A percentile compares a stretch with the other conserved stretches of the same genome.
These are phyloP conservation scores for Claviceps arundinis DNA, from an alignment of 2,329 filamentous ascomycete genomes.

Conservation along the genomic window DNA sequence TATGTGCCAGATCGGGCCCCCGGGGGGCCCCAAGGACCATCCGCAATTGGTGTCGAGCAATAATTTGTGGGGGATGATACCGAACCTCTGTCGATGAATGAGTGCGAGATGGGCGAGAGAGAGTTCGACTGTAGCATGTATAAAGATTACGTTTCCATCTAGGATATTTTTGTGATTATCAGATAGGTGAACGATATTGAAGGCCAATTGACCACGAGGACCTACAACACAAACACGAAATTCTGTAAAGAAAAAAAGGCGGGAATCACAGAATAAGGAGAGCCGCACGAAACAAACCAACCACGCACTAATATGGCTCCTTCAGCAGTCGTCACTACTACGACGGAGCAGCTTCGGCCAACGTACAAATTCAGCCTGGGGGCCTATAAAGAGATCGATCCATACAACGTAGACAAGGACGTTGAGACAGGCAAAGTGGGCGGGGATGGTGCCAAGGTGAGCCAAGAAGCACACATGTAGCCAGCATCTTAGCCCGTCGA, in stretches of 20 bases:
- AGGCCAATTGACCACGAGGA: too few relatives aligned
- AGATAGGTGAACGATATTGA: too few relatives aligned
- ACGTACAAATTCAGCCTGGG: slow-evolving; percentile 14
- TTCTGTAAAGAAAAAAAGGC: too few relatives aligned
- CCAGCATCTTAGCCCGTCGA: too few relatives aligned
- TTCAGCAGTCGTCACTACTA: slow-evolving; percentile 8
- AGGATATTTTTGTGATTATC: neutral
- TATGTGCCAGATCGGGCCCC: neutral
- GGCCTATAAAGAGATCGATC: slow-evolving; percentile 20
- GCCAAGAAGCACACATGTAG: neutral
- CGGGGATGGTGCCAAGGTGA: slow-evolving; percentile 15
- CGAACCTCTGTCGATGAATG: neutral
- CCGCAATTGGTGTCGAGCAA: neutral
- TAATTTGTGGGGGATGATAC: neutral
- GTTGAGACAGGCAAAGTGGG: slow-evolving; percentile 17
- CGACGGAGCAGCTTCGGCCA: slow-evolving; percentile 5
- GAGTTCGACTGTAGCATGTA: neutral
- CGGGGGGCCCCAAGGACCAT: neutral
- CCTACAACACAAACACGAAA: too few relatives aligned
- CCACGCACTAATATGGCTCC: slow-evolving; percentile 10
- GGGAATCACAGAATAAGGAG: neutral
- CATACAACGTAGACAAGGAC: slow-evolving; percentile 13
- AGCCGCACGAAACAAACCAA: neutral
- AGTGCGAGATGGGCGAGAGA: neutral
- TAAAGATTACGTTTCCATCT: neutral